Evolutionary conservation across 441 rosid genomes (phyloP), one percentile per base, ranked within the genome.

Genomic region (Dalechampia spathulata): DNA sequence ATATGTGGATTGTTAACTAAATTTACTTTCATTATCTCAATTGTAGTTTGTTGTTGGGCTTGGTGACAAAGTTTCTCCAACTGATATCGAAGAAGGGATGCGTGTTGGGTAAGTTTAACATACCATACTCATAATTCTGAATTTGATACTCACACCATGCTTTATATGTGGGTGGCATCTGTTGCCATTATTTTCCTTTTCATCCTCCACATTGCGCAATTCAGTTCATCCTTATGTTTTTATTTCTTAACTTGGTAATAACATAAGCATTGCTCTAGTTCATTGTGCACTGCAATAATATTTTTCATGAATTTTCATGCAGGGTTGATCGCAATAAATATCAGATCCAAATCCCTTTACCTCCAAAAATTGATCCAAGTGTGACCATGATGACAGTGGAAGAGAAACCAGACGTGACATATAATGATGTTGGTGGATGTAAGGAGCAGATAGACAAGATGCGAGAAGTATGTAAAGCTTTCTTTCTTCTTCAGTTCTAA

Each of bases 381-480:
- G 98, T 92, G 46, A 92, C 97, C 43, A 92, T 92, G 98, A 92
- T 92, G 99, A 92, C 96, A 0, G 99, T 89, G 30, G 99, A 92
- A 75, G 99, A 92, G 74, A 92, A 92, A 62, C 99, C 99, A 8
- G 99, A 92, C 68, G 97, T 92, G 22, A 92, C 99, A 6, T 92
- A 92, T 71, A 89, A 89, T 72, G 99, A 92, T 66, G 99, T 92
- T 58, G 99, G 99, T 53, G 99, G 99, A 60, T 92, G 99, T 49
- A 92, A 92, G 74, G 99, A 91, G 78, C 98, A 91, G 63, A 91
- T 91, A 64, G 96, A 91, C 62, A 91, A 75, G 78, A 88, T 91
- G 98, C 65, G 98, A 58, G 98, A 91, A 77, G 98, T 88, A 58
- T 46, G 81, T 72, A 13, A 34, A 58, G 53, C 50, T 42, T 22